Evolutionary conservation across 768 basidiomycete genomes (phyloP).

Genomic region (Tulasnella sp.): DNA sequence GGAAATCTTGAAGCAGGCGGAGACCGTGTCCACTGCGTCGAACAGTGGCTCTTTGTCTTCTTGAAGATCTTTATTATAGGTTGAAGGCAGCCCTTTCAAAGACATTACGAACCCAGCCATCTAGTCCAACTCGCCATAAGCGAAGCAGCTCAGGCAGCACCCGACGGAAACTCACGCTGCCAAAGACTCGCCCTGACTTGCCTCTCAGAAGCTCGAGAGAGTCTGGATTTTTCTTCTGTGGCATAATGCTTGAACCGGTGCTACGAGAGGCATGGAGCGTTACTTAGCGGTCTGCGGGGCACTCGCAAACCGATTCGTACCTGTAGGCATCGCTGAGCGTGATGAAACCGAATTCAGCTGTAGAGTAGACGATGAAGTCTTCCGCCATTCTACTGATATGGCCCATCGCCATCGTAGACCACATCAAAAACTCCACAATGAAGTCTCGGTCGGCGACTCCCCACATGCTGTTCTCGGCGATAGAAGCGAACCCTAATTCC

Average conservation of each 20-base stretch:
- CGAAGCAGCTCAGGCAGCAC: constrained; percentile 16
- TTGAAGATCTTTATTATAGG: constrained; percentile 99
- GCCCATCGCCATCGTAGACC: constrained; percentile 86
- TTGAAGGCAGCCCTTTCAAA: constrained; percentile 93
- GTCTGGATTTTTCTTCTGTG: constrained; percentile 98
- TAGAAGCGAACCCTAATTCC: constrained; percentile 81
- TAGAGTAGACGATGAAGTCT: constrained; percentile 94
- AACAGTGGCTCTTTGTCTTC: constrained; percentile 98
- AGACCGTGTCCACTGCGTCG: constrained; percentile 84
- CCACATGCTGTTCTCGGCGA: constrained; percentile 96
- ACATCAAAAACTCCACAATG: constrained; percentile 95
- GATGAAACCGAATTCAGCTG: constrained; percentile 95
- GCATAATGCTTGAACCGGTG: constrained; percentile 99
- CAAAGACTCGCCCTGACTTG: constrained; percentile 91
- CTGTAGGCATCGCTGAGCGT: constrained; percentile 96
- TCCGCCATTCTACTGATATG: constrained; percentile 94
- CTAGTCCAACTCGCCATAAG: constrained; percentile 39
- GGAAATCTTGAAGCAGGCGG: constrained; percentile 83
- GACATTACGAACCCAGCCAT: constrained; percentile 99
- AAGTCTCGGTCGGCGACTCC: constrained; percentile 97
- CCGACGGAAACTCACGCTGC: constrained; percentile 54
- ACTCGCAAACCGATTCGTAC: constrained; percentile 41
- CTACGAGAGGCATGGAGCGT: constrained; percentile 40
- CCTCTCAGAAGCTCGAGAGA: constrained; percentile 93
- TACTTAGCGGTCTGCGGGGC: not conserved